Evolutionary conservation across 1,284 basidiomycete genomes (phyloP), one percentile per base, ranked within the genome.

Genomic region (Marasmius oreades): DNA sequence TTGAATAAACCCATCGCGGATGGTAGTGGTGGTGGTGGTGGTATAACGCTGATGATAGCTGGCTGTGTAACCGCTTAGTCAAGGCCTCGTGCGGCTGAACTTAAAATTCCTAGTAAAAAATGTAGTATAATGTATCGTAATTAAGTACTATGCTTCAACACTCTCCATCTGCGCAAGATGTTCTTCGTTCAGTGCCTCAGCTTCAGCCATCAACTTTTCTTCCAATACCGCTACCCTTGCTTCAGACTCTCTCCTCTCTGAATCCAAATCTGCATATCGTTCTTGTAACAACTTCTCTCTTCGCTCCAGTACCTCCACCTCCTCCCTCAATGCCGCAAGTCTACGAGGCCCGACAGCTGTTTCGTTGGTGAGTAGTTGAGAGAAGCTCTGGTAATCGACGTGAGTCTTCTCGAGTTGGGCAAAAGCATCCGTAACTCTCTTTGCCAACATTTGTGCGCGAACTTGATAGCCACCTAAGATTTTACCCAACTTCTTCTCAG

Each of bases 401-500:
- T 89, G 76, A 16, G 78, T 78, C 64, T 78, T 77, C 54, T 87
- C 80, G 39, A 94, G 75, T 62, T 90, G 87, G 39, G 83, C 82
- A 66, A 90, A 92, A 0, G 86, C 81, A 42, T 85, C 81, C 1
- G 73, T 73, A 37, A 96, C 74, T 6, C 87, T 83, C 65, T 84
- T 84, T 14, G 79, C 75, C 6, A 96, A 78, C 44, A 85, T 83
- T 63, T 80, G 80, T 43, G 88, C 87, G 14, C 96, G 84, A 37
- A 82, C 81, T 66, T 92, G 85, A 72, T 99, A 99, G 2, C 97
- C 97, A 42, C 95, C 95, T 6, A 99, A 81, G 22, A 86, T 82
- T 61, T 96, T 86, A 12, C 77, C 82, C 18, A 99, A 83, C 71
- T 94, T 95, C 82, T 96, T 98, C 77, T 99, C 97, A 4, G 81